Evolutionary conservation across 2,329 filamentous ascomycete species (phyloP).

Genomic region (Trichoderma aggressivum): DNA sequence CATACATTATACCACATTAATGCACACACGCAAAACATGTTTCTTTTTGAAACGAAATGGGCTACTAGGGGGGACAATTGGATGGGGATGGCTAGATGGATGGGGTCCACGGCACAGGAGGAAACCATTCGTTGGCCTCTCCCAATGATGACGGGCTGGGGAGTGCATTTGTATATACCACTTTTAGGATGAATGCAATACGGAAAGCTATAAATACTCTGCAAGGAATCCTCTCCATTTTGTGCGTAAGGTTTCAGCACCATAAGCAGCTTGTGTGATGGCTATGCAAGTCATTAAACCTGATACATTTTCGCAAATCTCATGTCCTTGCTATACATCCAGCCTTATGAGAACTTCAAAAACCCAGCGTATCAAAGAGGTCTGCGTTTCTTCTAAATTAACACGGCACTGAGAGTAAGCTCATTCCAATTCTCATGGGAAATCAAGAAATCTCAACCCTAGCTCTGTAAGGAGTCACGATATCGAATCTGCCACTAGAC

Average conservation of each 20-base stretch:
- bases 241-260: neutral
- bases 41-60: conserved; percentile 14
- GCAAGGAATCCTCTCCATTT: neutral
- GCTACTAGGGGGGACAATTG: conserved; percentile 5
- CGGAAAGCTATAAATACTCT: neutral
- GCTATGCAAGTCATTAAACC: neutral
- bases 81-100: conserved; percentile 11
- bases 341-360: neutral
- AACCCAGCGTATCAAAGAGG: neutral
- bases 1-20: conserved; percentile 19
- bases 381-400: neutral
- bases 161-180: conserved; percentile 26
- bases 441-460: neutral
- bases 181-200: conserved; percentile 23
- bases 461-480: neutral
- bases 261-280: neutral
- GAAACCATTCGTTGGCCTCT: conserved; percentile 14
- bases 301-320: neutral
- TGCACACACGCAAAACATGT: conserved; percentile 18
- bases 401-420: neutral
- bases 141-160: conserved; percentile 2
- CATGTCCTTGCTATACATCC: neutral
- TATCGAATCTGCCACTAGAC: neutral
- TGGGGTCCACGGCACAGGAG: neutral
- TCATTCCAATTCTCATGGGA: neutral